Evolutionary conservation across 164 flowering plant species (phyloP), one percentile per base, ranked within the genome.

Genomic region (Warburgia ugandensis): DNA sequence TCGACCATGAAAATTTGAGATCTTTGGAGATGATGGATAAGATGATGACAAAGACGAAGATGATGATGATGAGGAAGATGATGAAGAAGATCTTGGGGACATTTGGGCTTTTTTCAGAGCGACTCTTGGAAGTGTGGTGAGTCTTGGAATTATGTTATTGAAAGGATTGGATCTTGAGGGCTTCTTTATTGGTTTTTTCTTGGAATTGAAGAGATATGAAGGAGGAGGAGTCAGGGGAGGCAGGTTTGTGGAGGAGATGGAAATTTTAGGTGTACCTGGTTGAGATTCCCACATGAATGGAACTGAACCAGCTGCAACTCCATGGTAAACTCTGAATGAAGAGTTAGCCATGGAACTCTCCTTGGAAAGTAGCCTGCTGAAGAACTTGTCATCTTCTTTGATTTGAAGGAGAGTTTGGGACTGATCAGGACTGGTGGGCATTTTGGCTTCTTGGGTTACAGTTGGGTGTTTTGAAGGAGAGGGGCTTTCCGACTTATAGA

Each of bases 141-240:
- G 45, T 29, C 16, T 30, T 9, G 19, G 70, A 12, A 44, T 60
- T 48, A 36, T 42, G 50, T 62, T 26, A 26, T 30, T 44, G 29
- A 54, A 54, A 14, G 33, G 30, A 11, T 16, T 54, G 41, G 58
- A 54, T 52, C 51, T 48, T 57, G 40, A 52, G 29, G 70, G 22
- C 39, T 68, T 73, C 30, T 55, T 66, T 5, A 1, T 25, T 38
- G 71, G 42, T 8, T 52, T 49, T 22, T 54, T 54, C 57, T 42
- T 42, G 38, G 47, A n/a, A 25, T 48, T 57, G 26, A 46, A 48
- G 14, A 44, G 50, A 62, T 62, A 80, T 5, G 91, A 74, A 37
- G 91, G 91, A 47, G 86, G 91, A 12, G 91, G 91, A 14, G 86
- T 78, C 40, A 80, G 77, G 37, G 86, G 91, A 51, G 83, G 83